phyloP scores from a whole-genome alignment of 306 rosid genomes.

The Glycine latifolia region DNA sequence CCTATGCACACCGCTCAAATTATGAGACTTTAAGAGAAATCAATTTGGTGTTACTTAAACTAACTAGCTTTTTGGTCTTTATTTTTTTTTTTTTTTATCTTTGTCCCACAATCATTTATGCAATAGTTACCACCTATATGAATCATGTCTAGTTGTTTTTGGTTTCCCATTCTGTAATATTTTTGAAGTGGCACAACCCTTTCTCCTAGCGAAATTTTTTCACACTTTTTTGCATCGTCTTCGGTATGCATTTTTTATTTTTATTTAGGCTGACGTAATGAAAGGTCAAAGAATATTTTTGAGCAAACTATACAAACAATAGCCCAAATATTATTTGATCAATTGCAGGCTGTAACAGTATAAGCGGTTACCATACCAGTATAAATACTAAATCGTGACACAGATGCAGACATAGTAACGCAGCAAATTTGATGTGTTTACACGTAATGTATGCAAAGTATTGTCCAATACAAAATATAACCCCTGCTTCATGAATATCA shows the following conservation, averaged over 20 bases:
- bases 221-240: too few species aligned
- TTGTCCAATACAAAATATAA: not conserved
- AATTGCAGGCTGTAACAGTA: conserved; percentile 16
- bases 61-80: not conserved
- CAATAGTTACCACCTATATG: conserved; percentile 16
- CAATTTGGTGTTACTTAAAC: not conserved
- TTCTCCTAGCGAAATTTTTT: not conserved
- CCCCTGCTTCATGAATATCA: not conserved
- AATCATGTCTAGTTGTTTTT: conserved; percentile 10
- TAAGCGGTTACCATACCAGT: not conserved
- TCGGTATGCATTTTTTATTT: too few species aligned
- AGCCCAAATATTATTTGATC: conserved; percentile 16
- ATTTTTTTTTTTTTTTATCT: conserved; percentile 18
- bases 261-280: not conserved
- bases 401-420: conserved; percentile 24
- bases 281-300: not conserved
- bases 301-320: not conserved
- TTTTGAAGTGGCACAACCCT: conserved; percentile 6
- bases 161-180: conserved; percentile 29
- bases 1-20: not conserved
- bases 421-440: conserved; percentile 30
- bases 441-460: not conserved
- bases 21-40: conserved; percentile 6
- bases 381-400: not conserved
- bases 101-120: conserved; percentile 45